Evolutionary conservation across 2,329 filamentous ascomycete genomes (phyloP), one percentile per base, ranked within the genome.

Genomic region (Fonsecaea monophora): DNA sequence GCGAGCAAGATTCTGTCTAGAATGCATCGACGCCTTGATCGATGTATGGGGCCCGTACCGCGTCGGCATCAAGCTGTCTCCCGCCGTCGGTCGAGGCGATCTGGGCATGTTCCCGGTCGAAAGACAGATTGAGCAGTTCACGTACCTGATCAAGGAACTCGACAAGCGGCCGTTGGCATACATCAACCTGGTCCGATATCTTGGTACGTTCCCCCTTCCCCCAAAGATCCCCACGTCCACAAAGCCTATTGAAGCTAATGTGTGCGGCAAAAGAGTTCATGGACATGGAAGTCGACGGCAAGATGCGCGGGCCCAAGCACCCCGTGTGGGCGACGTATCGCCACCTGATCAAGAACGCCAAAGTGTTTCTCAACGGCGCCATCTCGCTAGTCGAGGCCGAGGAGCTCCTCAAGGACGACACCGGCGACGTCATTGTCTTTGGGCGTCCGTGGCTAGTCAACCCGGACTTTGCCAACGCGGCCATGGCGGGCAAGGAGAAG

Each of bases 1-100:
- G 32, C 78, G 84, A 15, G 81, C 81, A 59, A 82, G 81, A 6
- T 88, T 90, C 67, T 81, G 79, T 1, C 64, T 88, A 0, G 85
- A 87, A 68, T 78, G 86, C 0, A 82, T 80, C 45, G 75, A 78
- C 35, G 75, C 80, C 53, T 73, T 85, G 1, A 75, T 77, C 0
- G 74, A 78, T 8, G 79, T 79, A 0, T 71, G 85, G 2, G 84
- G 84, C 0, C 74, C 79, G 0, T 78, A 83, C 1, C 78, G 78
- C 6, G 71, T 82, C 1, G 81, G 75, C 3, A 81, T 84, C 25
- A 80, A 83, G 1, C 73, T 86, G n/a, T 82, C 80, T 18, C 78
- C 71, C 4, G 57, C 57, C 2, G 15, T 48, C 4, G 57, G 57
- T 30, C 40, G 57, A 15, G 56, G 56, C n/a, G 56, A 59, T 21